A percentile compares a stretch with the other conserved stretches of the same genome.
Conservation (phyloP, 108 stramenopile species). For the Chaetoceros tenuissimus region DNA sequence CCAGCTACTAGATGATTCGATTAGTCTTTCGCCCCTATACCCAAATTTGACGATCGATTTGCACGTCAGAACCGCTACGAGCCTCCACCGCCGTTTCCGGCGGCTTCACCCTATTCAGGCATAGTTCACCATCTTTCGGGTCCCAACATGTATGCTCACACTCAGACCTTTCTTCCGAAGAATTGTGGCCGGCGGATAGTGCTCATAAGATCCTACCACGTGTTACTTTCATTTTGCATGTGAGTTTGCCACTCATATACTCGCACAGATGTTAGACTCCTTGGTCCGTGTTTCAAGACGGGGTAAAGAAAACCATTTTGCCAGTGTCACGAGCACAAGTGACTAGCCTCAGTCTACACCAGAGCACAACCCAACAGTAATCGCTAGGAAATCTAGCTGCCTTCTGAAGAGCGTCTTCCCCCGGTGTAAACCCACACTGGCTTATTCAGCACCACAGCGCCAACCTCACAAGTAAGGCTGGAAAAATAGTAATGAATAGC, state of each 20-base stretch:
- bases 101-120: constrained; percentile 94
- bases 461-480: constrained; percentile 36
- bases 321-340: constrained; percentile 59
- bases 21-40: constrained; percentile 98
- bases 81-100: constrained; percentile 94
- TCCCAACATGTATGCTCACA: constrained; percentile 90
- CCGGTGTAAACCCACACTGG: constrained; percentile 36
- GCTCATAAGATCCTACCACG: constrained; percentile 57
- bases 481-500: constrained; percentile 49
- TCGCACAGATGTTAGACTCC: constrained; percentile 93
- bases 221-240: constrained; percentile 89
- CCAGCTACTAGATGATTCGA: constrained; percentile 96
- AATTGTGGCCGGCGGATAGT: constrained; percentile 88
- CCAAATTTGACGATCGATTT: constrained; percentile 95
- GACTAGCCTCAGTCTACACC: constrained; percentile 47
- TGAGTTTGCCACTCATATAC: constrained; percentile 85
- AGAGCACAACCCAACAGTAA: constrained; percentile 25
- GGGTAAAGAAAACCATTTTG: constrained; percentile 86
- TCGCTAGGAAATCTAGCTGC: constrained; percentile 20
- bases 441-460: constrained; percentile 54
- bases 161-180: constrained; percentile 86
- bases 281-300: constrained; percentile 97
- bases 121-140: constrained; percentile 97
- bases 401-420: constrained; percentile 35
- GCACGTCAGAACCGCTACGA: constrained; percentile 92